Evolutionary conservation across 345 rosid genomes (phyloP), one percentile per base, ranked within the genome.

Genomic region (Orychophragmus violaceus): DNA sequence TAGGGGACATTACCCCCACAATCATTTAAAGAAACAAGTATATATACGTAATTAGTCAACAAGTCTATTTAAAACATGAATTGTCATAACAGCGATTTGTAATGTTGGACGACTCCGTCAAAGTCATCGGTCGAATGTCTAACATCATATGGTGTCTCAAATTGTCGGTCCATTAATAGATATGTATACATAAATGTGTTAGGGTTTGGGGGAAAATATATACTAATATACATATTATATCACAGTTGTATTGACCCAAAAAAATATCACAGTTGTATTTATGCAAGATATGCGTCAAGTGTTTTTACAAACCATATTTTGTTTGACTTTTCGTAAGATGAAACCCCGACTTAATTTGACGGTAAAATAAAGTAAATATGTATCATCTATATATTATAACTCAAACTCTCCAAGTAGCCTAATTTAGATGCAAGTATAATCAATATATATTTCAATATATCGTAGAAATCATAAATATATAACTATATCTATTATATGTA

Each of bases 71-170:
- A 5, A 54, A 42, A 44, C 28, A 32, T 29, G 30, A 44, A 44
- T 44, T 56, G 48, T 56, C 71, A 23, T 22, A 67, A 32, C 65
- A 35, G 39, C 59, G 30, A 48, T 36, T 27, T 50, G 30, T 59
- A 16, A 19, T 49, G 59, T 59, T 69, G 22, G 73, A 59, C 73
- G 73, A 59, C 73, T 69, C 51, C 41, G 53, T 70, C 68, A 70
- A 59, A 60, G 45, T 52, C 68, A 52, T 50, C 62, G 35, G 66
- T 42, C 32, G 30, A 25, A 59, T 37, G 16, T 60, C 17, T 60
- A 69, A 27, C 44, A 22, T 28, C 59, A 51, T 36, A 59, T 5
- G 44, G 19, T 60, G 74, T 49, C 58, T 21, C 22, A 8, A 37
- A 69, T 28, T 61, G 74, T 70, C 74, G 62, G 62, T 42, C 62